Evolutionary conservation across 2,329 filamentous ascomycete species (phyloP), one percentile per base, ranked within the genome.

Genomic region (Colletotrichum paranaense): DNA sequence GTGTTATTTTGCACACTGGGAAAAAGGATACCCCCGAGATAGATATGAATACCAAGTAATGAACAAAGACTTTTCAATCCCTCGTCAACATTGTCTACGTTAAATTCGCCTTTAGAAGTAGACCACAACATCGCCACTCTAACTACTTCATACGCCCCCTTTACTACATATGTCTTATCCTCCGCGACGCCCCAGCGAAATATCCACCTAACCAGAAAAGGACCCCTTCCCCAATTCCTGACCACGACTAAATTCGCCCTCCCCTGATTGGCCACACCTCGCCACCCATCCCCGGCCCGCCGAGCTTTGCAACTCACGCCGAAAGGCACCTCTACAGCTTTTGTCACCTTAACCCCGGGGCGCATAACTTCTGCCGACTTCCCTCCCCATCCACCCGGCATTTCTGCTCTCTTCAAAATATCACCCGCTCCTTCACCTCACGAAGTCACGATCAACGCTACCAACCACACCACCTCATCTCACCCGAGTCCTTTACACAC

Each of bases 321-420:
- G 38, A 16, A 42, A 7, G 72, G 42, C 58, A 63, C 68, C 58
- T 52, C 62, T 52, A 52, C 55, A 65, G 16, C 55, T 62, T 42
- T 30, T 72, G 14, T 24, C 22, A 55, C 57, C 46, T 53, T 65
- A 56, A 57, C 55, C 52, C 42, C 58, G 22, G 22, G 59, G 59
- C 70, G 70, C 70, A 73, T 73, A 65, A 70, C 67, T 73, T 73
- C 70, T 66, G 70, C 67, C 67, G 60, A 49, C 49, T 68, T 73
- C 58, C 73, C 68, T 67, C 74, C 77, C 75, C 42, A 62, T 78
- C 72, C 75, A 78, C 77, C 63, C 75, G 60, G 46, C 49, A 65
- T 62, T 77, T 71, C 76, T 76, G 75, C 80, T 79, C 78, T 78
- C 77, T 76, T 60, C 55, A 60, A 19, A 49, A 49, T 38, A 58